Conservation (phyloP, 495 filamentous ascomycete species). For the Jackrogersella multiformis region DNA sequence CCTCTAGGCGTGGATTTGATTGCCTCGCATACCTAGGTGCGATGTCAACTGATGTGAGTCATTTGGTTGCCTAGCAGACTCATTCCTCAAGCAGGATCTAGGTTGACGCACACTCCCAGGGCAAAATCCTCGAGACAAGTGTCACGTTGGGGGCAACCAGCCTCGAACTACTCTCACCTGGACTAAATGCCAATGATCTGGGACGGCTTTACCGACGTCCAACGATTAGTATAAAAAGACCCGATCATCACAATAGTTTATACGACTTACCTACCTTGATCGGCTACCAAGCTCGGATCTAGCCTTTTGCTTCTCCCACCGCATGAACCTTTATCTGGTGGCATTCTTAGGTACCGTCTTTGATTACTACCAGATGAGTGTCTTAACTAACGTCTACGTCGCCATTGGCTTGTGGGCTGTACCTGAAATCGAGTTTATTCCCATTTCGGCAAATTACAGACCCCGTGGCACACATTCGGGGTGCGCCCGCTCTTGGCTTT, state of each 20-base stretch:
- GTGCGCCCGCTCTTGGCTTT: constrained; percentile 35
- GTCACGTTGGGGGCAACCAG: constrained; percentile 13
- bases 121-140: constrained; percentile 14
- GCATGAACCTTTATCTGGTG: constrained; percentile 12
- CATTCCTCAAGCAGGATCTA: constrained; percentile 15
- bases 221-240: constrained; percentile 22
- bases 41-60: constrained; percentile 23
- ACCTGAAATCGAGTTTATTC: constrained; percentile 33
- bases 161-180: constrained; percentile 1
- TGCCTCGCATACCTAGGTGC: constrained; percentile 3
- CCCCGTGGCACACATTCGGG: constrained; percentile 34
- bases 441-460: constrained; percentile 38
- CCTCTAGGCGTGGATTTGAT: background rate
- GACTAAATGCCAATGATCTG: background rate
- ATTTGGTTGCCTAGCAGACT: constrained; percentile 29
- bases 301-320: constrained; percentile 24
- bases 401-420: constrained; percentile 17
- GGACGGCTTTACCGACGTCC: constrained; percentile 12
- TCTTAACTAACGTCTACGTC: constrained; percentile 17
- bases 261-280: background rate
- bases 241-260: background rate
- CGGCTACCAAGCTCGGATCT: constrained; percentile 12
- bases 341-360: constrained; percentile 13
- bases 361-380: constrained; percentile 17
- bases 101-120: constrained; percentile 22